Conservation (phyloP, 768 basidiomycete species). For the Mycena olivaceomarginata region DNA sequence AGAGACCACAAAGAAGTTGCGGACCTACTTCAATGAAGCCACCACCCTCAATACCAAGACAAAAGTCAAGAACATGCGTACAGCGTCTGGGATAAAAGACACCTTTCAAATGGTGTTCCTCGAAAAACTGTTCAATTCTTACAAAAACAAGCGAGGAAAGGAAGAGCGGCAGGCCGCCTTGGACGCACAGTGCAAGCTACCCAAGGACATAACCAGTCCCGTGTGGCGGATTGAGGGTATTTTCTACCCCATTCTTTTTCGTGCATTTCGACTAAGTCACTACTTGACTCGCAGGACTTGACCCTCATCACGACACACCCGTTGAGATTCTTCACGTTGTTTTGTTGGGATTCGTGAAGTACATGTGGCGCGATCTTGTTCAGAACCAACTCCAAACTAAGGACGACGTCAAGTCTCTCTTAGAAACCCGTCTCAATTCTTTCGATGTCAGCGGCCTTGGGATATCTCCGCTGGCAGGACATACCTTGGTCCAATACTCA, state of each 20-base stretch:
- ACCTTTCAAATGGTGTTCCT: not conserved
- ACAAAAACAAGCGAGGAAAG: not conserved
- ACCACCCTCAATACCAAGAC: not conserved
- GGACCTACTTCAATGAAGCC: not conserved
- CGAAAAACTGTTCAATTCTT: not conserved
- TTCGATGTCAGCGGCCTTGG: slow-evolving; percentile 52
- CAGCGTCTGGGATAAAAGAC: not conserved
- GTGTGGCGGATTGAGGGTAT: not conserved
- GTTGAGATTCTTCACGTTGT: not conserved
- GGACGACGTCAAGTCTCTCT: not conserved
- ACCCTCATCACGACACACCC: not conserved
- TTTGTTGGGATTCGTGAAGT: not conserved
- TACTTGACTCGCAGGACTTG: not conserved
- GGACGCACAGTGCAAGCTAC: not conserved
- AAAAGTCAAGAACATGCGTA: not conserved
- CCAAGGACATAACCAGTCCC: not conserved
- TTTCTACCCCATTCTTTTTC: not conserved
- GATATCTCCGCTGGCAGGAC: slow-evolving; percentile 51
- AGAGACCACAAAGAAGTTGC: not conserved
- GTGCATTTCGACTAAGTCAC: not conserved
- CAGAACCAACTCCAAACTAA: not conserved
- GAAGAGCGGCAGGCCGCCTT: not conserved
- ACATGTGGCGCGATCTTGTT: not conserved
- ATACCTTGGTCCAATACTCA: slow-evolving; percentile 52
- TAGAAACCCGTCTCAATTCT: not conserved